Evolutionary conservation across 768 basidiomycete species (phyloP).

Genomic region (Pulveroboletus sp.): DNA sequence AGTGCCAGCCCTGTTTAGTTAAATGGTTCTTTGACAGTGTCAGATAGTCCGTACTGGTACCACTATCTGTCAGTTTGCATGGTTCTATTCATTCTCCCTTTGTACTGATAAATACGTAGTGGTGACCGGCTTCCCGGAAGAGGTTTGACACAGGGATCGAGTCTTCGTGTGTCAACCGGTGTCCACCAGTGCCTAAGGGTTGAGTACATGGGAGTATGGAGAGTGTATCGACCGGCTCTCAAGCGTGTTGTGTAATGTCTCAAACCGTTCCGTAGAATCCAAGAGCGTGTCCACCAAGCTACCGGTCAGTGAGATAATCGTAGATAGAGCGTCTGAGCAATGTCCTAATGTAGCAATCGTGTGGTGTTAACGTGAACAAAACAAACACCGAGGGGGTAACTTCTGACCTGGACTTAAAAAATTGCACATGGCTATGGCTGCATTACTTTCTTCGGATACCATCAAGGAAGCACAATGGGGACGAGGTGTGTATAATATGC

Average conservation of each 20-base stretch:
- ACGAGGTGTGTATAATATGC: slow-evolving; percentile 27
- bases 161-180: too few relatives aligned
- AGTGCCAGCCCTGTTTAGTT: not conserved
- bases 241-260: not conserved
- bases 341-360: slow-evolving; percentile 31
- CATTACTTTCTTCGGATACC: slow-evolving; percentile 21
- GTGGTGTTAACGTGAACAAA: slow-evolving; percentile 11
- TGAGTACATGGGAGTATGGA: not conserved
- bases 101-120: slow-evolving; percentile 20
- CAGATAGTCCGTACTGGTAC: slow-evolving; percentile 29
- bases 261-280: slow-evolving; percentile 2
- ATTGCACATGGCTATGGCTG: slow-evolving; percentile 29
- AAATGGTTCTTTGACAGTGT: slow-evolving; percentile 15
- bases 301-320: slow-evolving; percentile 6
- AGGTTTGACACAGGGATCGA: not conserved
- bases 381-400: slow-evolving; percentile 11
- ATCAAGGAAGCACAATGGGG: slow-evolving; percentile 41
- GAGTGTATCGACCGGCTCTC: not conserved
- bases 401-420: slow-evolving; percentile 19
- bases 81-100: not conserved
- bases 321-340: slow-evolving; percentile 28
- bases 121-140: slow-evolving; percentile 24
- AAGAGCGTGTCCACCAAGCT: not conserved
- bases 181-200: too few relatives aligned
- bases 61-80: slow-evolving; percentile 25